These are phyloP conservation scores for Cystobasidiaceae sp. DNA, from an alignment of 1,284 basidiomycete species.

Conservation along the genomic window DNA sequence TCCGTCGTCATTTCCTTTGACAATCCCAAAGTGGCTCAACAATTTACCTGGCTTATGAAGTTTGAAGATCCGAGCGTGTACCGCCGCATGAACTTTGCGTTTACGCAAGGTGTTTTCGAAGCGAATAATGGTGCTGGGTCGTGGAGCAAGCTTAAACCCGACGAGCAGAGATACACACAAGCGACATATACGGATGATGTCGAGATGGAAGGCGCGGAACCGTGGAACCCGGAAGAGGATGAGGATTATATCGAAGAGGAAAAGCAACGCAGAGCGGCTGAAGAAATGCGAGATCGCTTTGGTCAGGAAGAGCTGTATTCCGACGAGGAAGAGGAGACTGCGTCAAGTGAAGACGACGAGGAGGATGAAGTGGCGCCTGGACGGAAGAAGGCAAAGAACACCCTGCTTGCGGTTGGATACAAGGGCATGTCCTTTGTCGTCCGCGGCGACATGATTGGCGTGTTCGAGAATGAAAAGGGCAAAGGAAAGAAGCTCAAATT, in stretches of 20 bases:
- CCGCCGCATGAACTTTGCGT: slow-evolving; percentile 50
- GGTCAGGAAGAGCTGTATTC: slow-evolving; percentile 68
- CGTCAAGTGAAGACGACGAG: slow-evolving; percentile 34
- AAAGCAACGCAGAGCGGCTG: slow-evolving; percentile 43
- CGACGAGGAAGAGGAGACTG: slow-evolving; percentile 48
- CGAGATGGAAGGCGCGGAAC: slow-evolving; percentile 71
- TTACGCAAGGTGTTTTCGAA: slow-evolving; percentile 79
- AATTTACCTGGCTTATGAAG: slow-evolving; percentile 40
- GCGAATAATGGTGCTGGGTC: slow-evolving; percentile 37
- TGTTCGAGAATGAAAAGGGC: slow-evolving; percentile 81
- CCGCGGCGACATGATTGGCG: slow-evolving; percentile 91
- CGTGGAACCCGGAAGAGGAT: slow-evolving; percentile 52
- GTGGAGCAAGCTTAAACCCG: slow-evolving; percentile 51
- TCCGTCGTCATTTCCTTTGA: slow-evolving; percentile 41
- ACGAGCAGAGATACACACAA: slow-evolving; percentile 59
- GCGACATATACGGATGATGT: slow-evolving; percentile 69
- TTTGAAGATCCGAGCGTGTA: slow-evolving; percentile 31
- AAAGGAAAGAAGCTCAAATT: slow-evolving; percentile 53
- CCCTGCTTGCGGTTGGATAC: slow-evolving; percentile 89
- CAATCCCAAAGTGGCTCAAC: slow-evolving; percentile 22
- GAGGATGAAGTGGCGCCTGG: slow-evolving; percentile 46
- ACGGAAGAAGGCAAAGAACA: slow-evolving; percentile 61
- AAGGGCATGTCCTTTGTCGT: slow-evolving; percentile 89
- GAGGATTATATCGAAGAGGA: slow-evolving; percentile 54
- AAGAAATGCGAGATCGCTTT: slow-evolving; percentile 51